Base-by-base conservation (phyloP, 2,329 filamentous ascomycete genomes). In the Pseudocercospora cruenta region DNA sequence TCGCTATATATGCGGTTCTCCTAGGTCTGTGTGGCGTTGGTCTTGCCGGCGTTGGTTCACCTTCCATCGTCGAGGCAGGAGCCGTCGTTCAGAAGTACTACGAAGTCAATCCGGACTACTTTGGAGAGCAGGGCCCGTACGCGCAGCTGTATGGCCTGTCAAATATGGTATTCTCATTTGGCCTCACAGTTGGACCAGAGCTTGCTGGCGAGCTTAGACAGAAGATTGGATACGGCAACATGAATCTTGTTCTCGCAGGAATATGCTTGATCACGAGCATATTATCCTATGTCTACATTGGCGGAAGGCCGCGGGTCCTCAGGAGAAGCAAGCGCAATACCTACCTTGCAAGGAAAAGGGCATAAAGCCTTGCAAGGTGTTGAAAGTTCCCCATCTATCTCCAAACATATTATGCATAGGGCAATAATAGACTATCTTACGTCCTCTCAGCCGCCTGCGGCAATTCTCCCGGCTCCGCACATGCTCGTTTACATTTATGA, bases 81-180 rank as follows among this genome's bases (percentile, higher is more conserved):
- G 77, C 80, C 10, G 80, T 88, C 0, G 81, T 88, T 1, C 82
- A 86, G 67, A 82, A 80, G 49, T 88, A 86, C 70, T 82, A 86
- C 66, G 79, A 82, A 54, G 82, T 82, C 0, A 89, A 89, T 63
- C 80, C 80, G 0, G 82, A 81, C 0, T 79, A 86, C 59, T 89
- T 89, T 69, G 85, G 86, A 0, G 76, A 80, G 0, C 79, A 84
- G 4, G 85, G 85, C 0, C 87, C 88, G 0, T 89, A 89, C 72
- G 88, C 87, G 1, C 88, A 90, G 75, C 80, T 90, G 0, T 91
- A 90, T 73, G 87, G 86, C 2, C 78, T 90, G 65, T 88, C 87
- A 70, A 87, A 84, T n/a, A 84, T 90, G 81, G 82, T 87, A 0
- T 90, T 88, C 74, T 85, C 84, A 66, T 77, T 80, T 0, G 88